Evolutionary conservation across 192 early-diverging fungal species (phyloP).

Genomic region (Entophlyctis luteolus): DNA sequence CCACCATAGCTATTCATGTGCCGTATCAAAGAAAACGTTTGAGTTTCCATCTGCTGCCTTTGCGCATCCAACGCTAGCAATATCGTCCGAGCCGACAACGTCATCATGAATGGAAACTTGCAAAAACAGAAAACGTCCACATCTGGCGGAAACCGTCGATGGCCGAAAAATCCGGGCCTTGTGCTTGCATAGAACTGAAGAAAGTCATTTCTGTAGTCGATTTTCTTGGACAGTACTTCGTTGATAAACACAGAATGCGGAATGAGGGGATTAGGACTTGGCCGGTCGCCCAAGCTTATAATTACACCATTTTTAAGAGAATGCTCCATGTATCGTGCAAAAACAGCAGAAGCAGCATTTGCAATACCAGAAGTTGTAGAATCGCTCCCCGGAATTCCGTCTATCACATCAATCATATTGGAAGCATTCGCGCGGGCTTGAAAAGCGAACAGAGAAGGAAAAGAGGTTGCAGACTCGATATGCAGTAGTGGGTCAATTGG

Average conservation of each 20-base stretch:
- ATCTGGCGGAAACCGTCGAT: too few species aligned
- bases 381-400: too few species aligned
- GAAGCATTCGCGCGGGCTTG: too few species aligned
- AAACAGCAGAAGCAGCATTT: not conserved
- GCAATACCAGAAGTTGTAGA: not conserved
- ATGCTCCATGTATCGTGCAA: not conserved
- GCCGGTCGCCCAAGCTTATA: not conserved
- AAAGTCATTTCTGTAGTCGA: conserved; percentile 13
- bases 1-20: not conserved
- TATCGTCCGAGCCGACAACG: not conserved
- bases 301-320: not conserved
- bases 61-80: conserved; percentile 7
- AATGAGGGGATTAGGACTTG: conserved; percentile 7
- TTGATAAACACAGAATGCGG: conserved; percentile 13
- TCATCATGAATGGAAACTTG: conserved; percentile 5
- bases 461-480: not conserved
- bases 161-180: not conserved
- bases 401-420: too few species aligned
- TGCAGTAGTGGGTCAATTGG: not conserved
- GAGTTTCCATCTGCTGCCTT: conserved; percentile 9
- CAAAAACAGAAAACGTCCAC: not conserved
- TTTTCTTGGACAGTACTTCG: not conserved
- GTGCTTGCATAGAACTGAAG: not conserved
- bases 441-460: not conserved
- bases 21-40: not conserved